Percentiles rank a stretch among this genome's conserved stretches.
These are phyloP conservation scores for Zygosaccharomyces sapae DNA, from an alignment of 1,139 yeast species.

Conservation along the genomic window DNA sequence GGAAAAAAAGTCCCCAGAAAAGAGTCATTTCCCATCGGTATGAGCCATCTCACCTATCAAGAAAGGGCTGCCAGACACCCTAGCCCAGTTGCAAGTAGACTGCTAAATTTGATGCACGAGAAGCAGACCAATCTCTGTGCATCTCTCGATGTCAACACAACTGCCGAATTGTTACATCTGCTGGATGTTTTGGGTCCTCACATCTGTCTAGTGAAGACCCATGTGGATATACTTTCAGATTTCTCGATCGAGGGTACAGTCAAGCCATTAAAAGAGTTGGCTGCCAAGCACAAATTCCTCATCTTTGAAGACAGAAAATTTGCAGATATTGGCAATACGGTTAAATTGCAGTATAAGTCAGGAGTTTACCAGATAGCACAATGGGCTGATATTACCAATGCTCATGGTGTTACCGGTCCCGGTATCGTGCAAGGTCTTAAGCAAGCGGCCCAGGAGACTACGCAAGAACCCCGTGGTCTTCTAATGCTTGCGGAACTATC, in stretches of 20 bases:
- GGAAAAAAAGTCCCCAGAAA: background rate
- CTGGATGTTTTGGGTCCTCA: conserved; percentile 84
- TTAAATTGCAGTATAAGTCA: conserved; percentile 84
- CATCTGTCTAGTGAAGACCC: conserved; percentile 90
- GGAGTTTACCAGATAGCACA: conserved; percentile 85
- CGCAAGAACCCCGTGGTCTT: conserved; percentile 72
- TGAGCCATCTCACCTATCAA: conserved; percentile 46
- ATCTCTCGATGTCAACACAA: conserved; percentile 84
- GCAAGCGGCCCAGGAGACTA: conserved; percentile 72
- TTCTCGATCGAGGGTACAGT: conserved; percentile 78
- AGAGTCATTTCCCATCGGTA: background rate
- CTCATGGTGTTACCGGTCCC: conserved; percentile 95
- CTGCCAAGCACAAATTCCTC: conserved; percentile 75
- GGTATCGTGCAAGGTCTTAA: conserved; percentile 88
- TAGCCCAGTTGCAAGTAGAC: conserved; percentile 74
- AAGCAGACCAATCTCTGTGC: conserved; percentile 92
- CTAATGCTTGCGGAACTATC: conserved; percentile 95
- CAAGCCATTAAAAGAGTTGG: conserved; percentile 61
- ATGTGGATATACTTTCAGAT: conserved; percentile 87
- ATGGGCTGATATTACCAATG: conserved; percentile 97
- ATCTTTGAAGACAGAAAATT: conserved; percentile 95
- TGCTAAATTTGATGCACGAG: conserved; percentile 67
- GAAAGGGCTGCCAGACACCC: conserved; percentile 67
- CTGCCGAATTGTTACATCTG: conserved; percentile 64
- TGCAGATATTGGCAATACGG: conserved; percentile 99